Evolutionary conservation across 139 green algal genomes (phyloP).

Genomic region (Closterium sp.): DNA sequence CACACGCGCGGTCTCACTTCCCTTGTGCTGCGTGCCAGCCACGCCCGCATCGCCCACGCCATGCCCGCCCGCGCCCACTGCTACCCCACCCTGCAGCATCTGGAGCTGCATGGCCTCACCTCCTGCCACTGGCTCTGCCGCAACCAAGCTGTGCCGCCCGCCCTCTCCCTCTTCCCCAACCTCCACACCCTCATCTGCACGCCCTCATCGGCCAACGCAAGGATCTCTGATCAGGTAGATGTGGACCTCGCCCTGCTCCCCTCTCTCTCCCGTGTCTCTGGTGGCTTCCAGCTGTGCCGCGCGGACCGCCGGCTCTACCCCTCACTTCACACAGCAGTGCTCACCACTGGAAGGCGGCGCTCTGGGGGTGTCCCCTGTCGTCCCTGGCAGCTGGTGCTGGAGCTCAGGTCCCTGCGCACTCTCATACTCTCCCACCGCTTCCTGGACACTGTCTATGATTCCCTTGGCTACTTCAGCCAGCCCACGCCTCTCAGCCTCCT

Average conservation of each 20-base stretch:
- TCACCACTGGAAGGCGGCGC: background rate
- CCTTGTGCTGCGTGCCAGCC: background rate
- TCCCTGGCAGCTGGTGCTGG: background rate
- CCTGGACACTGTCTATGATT: background rate
- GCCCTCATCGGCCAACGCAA: background rate
- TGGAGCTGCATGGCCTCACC: background rate
- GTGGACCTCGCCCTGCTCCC: background rate
- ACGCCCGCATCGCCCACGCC: background rate
- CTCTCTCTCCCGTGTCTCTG: background rate
- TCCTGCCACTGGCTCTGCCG: background rate
- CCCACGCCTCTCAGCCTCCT: background rate
- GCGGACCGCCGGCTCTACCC: background rate
- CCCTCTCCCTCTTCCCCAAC: background rate
- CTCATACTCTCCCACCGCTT: background rate
- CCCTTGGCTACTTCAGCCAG: background rate
- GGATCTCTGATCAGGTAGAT: background rate
- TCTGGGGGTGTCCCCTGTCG: background rate
- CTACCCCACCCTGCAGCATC: background rate
- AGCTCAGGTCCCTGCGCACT: background rate
- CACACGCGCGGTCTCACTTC: background rate
- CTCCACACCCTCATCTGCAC: background rate
- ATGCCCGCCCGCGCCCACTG: background rate
- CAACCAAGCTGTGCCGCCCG: background rate
- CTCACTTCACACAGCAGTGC: background rate
- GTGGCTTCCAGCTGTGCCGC: background rate